phyloP scores from a whole-genome alignment of 768 basidiomycete species.

The Sporobolomyces phaffii region DNA sequence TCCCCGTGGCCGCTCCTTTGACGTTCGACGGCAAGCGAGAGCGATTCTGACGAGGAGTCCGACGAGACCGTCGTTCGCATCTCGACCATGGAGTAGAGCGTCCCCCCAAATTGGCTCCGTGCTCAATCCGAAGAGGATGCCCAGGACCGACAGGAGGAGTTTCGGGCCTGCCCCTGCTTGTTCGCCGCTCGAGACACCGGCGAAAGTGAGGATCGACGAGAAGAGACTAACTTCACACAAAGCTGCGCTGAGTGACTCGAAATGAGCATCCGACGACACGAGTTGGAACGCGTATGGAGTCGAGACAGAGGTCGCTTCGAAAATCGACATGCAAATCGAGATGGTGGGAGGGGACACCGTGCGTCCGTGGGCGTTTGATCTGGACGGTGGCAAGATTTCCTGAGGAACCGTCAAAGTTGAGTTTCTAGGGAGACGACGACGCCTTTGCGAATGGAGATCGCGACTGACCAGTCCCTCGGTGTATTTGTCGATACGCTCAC shows the following conservation, averaged over 20 bases:
- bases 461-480: conserved; percentile 18
- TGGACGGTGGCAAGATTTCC: conserved; percentile 16
- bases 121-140: conserved; percentile 9
- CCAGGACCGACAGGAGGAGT: conserved; percentile 8
- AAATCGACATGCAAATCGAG: neutral
- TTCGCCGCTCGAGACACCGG: neutral
- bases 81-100: neutral
- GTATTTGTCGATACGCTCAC: neutral
- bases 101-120: conserved; percentile 13
- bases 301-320: conserved; percentile 21
- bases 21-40: neutral
- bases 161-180: neutral
- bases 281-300: conserved; percentile 1
- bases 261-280: neutral
- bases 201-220: neutral
- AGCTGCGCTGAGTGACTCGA: neutral
- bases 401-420: too few species aligned
- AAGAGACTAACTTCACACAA: conserved; percentile 12
- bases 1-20: neutral
- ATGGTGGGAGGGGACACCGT: conserved; percentile 1
- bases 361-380: neutral
- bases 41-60: neutral
- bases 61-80: neutral
- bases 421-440: too few species aligned
- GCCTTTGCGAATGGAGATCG: too few species aligned